Evolutionary conservation across 306 rosid species (phyloP).

Genomic region (Corylus americana): DNA sequence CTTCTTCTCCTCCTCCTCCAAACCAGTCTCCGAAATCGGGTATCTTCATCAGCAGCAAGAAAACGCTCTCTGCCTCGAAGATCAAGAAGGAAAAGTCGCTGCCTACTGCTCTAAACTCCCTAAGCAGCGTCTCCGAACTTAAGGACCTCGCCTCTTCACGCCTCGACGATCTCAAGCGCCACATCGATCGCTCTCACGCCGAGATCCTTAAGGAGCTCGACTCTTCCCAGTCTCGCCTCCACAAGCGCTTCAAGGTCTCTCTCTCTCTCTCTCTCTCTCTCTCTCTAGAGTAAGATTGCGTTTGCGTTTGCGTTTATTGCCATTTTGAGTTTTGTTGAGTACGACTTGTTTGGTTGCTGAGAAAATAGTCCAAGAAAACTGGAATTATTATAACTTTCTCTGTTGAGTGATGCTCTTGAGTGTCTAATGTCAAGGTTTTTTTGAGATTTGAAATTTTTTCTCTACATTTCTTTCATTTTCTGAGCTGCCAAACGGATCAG

Average conservation of each 20-base stretch:
- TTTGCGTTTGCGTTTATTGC: not conserved
- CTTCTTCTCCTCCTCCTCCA: slow-evolving; percentile 49
- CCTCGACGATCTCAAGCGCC: slow-evolving; percentile 67
- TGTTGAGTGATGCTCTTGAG: not conserved
- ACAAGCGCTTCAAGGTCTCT: slow-evolving; percentile 78
- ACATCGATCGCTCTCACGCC: slow-evolving; percentile 74
- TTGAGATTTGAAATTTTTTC: not conserved
- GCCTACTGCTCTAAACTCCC: slow-evolving; percentile 40
- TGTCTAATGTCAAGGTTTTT: not conserved
- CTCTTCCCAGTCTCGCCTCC: slow-evolving; percentile 71
- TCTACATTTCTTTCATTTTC: slow-evolving; percentile 15
- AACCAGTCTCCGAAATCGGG: slow-evolving; percentile 53
- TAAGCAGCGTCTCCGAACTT: slow-evolving; percentile 66
- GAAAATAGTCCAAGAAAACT: not conserved
- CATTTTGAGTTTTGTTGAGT: no score
- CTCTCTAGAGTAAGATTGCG: not conserved
- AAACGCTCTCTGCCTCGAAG: slow-evolving; percentile 44
- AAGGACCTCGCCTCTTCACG: slow-evolving; percentile 65
- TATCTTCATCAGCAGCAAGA: slow-evolving; percentile 41
- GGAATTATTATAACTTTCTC: not conserved
- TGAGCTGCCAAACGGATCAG: not conserved
- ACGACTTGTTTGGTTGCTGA: slow-evolving; percentile 12
- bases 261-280: slow-evolving; percentile 7
- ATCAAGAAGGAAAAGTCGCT: slow-evolving; percentile 34
- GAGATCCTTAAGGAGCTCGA: slow-evolving; percentile 78